These are phyloP conservation scores for Penicillium sp. DNA, from an alignment of 2,329 filamentous ascomycete species.

Conservation along the genomic window DNA sequence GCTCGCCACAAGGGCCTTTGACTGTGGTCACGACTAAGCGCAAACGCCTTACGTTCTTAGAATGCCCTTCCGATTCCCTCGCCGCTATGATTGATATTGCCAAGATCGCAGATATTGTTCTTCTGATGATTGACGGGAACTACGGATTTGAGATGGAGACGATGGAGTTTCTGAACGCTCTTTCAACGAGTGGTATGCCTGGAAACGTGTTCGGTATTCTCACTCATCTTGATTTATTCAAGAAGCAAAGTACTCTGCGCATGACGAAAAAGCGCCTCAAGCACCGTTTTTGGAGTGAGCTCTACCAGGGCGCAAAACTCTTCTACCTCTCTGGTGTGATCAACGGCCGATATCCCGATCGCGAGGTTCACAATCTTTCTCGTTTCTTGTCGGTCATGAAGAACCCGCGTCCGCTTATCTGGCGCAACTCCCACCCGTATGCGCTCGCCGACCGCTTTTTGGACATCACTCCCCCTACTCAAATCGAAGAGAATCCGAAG, in stretches of 20 bases:
- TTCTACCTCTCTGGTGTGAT: conserved; percentile 96
- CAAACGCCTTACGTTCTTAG: conserved; percentile 87
- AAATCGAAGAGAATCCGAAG: conserved; percentile 79
- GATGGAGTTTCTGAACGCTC: conserved; percentile 95
- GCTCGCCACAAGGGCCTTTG: conserved; percentile 82
- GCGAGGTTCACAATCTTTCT: conserved; percentile 91
- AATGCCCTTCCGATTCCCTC: conserved; percentile 89
- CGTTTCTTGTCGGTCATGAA: conserved; percentile 98
- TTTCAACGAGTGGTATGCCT: conserved; percentile 94
- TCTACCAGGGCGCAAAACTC: conserved; percentile 93
- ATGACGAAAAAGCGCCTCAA: conserved; percentile 95
- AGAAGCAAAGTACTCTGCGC: conserved; percentile 84
- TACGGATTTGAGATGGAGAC: conserved; percentile 99
- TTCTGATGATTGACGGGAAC: conserved; percentile 98
- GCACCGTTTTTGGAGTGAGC: conserved; percentile 90
- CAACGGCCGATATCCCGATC: conserved; percentile 92
- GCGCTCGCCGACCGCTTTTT: conserved; percentile 88
- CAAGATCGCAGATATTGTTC: conserved; percentile 93
- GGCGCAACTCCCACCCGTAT: conserved; percentile 95
- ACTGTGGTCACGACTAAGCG: conserved; percentile 97
- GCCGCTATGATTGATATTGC: conserved; percentile 95
- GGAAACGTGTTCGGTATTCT: conserved; percentile 97
- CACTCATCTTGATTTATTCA: conserved; percentile 92
- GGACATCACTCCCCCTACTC: conserved; percentile 88
- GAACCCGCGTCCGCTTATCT: conserved; percentile 90